These are phyloP conservation scores for Metarhizium album DNA, from an alignment of 2,329 filamentous ascomycete genomes.

Conservation along the genomic window DNA sequence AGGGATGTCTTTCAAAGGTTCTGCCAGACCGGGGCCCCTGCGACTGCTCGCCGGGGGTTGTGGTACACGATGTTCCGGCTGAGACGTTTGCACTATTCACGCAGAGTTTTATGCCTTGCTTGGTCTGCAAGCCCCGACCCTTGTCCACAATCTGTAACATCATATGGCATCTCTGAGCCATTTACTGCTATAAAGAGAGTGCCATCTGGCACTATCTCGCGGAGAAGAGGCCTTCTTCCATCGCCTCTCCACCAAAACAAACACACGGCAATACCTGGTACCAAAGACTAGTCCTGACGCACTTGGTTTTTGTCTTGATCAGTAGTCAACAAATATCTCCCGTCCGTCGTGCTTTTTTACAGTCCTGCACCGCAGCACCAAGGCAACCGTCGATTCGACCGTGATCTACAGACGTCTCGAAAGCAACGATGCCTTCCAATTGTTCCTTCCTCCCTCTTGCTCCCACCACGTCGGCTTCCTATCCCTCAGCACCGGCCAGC, in stretches of 20 bases:
- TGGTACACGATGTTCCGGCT: not conserved
- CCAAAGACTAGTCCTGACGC: not conserved
- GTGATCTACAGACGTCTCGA: not conserved
- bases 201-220: not conserved
- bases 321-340: not conserved
- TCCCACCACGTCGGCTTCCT: constrained; percentile 46
- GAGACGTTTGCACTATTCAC: not conserved
- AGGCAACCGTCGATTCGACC: not conserved
- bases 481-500: constrained; percentile 33
- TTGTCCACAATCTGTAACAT: not conserved
- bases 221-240: not conserved
- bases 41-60: not conserved
- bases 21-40: not conserved
- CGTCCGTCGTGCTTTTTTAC: too few species aligned
- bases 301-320: not conserved
- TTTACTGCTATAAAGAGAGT: not conserved
- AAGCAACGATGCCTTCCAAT: constrained; percentile 8
- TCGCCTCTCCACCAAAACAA: not conserved
- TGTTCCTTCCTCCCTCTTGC: constrained; percentile 43
- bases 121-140: not conserved
- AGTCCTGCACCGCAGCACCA: too few species aligned
- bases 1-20: too few species aligned
- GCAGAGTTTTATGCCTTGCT: not conserved
- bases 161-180: not conserved
- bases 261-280: not conserved